phyloP scores from a whole-genome alignment of 768 basidiomycete genomes.

The Tricholoma terreum region DNA sequence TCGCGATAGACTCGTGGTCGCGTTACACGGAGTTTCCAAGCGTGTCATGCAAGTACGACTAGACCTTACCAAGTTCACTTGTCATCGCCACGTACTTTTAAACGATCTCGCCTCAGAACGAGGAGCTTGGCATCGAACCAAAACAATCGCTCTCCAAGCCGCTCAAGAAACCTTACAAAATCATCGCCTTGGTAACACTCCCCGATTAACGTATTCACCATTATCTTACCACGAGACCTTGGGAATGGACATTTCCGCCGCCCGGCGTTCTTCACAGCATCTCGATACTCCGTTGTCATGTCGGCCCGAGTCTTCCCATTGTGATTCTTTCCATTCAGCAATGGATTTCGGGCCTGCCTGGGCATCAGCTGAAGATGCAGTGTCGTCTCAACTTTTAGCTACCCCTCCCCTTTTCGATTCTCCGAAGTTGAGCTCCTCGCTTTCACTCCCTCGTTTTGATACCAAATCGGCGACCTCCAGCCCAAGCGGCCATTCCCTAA shows the following conservation, averaged over 20 bases:
- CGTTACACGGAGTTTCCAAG: slow-evolving; percentile 61
- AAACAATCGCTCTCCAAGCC: slow-evolving; percentile 67
- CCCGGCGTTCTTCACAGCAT: slow-evolving; percentile 3
- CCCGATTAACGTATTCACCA: slow-evolving; percentile 36
- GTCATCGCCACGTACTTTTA: slow-evolving; percentile 72
- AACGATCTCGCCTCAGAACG: slow-evolving; percentile 74
- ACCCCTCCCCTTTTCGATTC: slow-evolving; percentile 33
- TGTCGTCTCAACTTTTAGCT: slow-evolving; percentile 31
- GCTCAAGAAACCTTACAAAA: slow-evolving; percentile 65
- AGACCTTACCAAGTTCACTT: slow-evolving; percentile 67
- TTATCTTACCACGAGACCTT: slow-evolving; percentile 19
- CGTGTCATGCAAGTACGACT: slow-evolving; percentile 66
- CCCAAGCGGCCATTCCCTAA: background rate
- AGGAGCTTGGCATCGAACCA: slow-evolving; percentile 61
- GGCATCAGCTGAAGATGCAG: slow-evolving; percentile 40
- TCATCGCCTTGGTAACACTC: slow-evolving; percentile 31
- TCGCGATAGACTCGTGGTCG: slow-evolving; percentile 65
- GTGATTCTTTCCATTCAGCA: slow-evolving; percentile 69
- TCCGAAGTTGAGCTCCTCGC: slow-evolving; percentile 33
- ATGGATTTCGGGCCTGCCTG: slow-evolving; percentile 53
- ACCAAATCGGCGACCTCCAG: slow-evolving; percentile 4
- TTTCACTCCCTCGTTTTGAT: slow-evolving; percentile 20
- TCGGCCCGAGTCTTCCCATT: slow-evolving; percentile 44
- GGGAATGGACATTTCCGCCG: background rate
- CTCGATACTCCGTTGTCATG: slow-evolving; percentile 25